These are phyloP conservation scores for Endocarpon pusillum DNA, from an alignment of 495 filamentous ascomycete genomes.

Conservation along the genomic window DNA sequence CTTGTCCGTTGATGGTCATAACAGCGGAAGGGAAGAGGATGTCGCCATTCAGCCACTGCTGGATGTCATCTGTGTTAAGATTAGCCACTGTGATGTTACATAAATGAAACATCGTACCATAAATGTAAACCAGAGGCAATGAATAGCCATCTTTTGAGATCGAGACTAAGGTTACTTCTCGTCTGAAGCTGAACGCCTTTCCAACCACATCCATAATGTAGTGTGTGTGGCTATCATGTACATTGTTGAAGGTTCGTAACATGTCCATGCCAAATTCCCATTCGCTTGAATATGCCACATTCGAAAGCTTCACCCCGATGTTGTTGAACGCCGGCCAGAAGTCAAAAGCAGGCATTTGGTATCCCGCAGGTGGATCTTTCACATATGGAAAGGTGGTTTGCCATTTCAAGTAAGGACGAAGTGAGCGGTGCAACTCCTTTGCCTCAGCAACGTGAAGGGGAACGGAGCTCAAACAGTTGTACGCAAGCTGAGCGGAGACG, in stretches of 20 bases:
- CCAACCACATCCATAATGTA: conserved; percentile 23
- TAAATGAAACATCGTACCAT: not conserved
- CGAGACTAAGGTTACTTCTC: conserved; percentile 24
- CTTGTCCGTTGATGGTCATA: conserved; percentile 25
- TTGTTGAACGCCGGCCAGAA: not conserved
- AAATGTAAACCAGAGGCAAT: conserved; percentile 27
- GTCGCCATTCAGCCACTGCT: conserved; percentile 1
- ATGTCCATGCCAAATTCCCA: conserved; percentile 35
- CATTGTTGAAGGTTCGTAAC: conserved; percentile 20
- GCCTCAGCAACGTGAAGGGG: conserved; percentile 6
- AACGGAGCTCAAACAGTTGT: conserved; percentile 9
- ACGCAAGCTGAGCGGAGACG: conserved; percentile 6
- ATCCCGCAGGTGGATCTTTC: conserved; percentile 1
- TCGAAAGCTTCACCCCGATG: not conserved
- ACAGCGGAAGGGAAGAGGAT: conserved; percentile 22
- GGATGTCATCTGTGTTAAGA: conserved; percentile 3
- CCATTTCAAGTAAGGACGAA: conserved; percentile 5
- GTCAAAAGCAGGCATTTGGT: conserved; percentile 1
- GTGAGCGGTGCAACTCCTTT: conserved; percentile 4
- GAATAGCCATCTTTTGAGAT: conserved; percentile 32
- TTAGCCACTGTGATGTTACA: not conserved
- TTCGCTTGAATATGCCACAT: conserved; percentile 17
- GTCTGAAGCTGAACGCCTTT: conserved; percentile 28
- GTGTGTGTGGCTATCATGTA: conserved; percentile 30
- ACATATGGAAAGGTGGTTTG: conserved; percentile 2